Evolutionary conservation across 2,329 filamentous ascomycete genomes (phyloP), one percentile per base, ranked within the genome.

Genomic region (Epichloe sibirici): DNA sequence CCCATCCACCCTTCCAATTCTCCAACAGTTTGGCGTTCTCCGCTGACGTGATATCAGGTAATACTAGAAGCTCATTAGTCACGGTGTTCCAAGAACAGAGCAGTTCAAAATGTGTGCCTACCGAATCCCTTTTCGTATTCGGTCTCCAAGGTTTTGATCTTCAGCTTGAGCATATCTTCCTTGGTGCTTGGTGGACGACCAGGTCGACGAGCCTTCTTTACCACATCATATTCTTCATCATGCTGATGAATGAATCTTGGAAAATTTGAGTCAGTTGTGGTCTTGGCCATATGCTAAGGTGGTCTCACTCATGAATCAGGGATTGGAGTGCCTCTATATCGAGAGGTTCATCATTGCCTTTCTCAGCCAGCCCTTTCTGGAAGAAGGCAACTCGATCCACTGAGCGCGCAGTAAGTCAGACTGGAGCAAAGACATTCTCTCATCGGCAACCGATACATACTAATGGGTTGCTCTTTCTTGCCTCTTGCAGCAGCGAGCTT

Each of bases 61-160:
- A 68, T 55, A 81, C 81, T 84, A 51, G 23, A 2, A 17, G 0
- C 11, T 4, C 2, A 37, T 66, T 31, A 64, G 56, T 34, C n/a
- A 12, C 5, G 15, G 21, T 12, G 15, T 4, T 25, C 35, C 17
- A 12, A 51, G 11, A 8, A 21, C 44, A 21, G 23, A n/a, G n/a
- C 5, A 1, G 11, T n/a, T 6, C 8, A 38, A 35, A 13, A 12
- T 8, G 28, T 21, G 42, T 25, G 72, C 80, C 60, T 59, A 88
- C 87, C 86, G 63, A 95, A 94, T 0, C 93, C 93, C 51, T 82
- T 82, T 57, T 84, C 78, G 58, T 87, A 88, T 71, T 98, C 93
- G 59, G 85, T 85, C 63, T 85, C 76, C 57, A 96, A 85, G 1
- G 71, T 72, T 13, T 79, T 76, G 51, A 87, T 83, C 57, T 82